phyloP scores from a whole-genome alignment of 306 rosid species.

The Quercus dentata region DNA sequence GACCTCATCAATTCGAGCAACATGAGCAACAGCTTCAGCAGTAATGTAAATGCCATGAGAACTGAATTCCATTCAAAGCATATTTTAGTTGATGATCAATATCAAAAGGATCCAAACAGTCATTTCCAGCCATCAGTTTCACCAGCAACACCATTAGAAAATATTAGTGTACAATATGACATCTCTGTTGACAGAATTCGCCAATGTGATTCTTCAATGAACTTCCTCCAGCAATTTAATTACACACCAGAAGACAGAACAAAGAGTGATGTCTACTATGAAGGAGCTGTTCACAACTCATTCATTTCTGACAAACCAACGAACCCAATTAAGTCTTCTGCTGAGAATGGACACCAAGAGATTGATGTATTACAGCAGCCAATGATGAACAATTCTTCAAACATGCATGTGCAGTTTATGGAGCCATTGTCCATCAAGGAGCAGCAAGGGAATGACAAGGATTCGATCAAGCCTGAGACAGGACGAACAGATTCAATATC shows the following conservation, averaged over 20 bases:
- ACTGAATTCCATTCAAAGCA: slow-evolving; percentile 39
- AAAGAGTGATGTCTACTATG: slow-evolving; percentile 37
- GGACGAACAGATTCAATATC: slow-evolving; percentile 69
- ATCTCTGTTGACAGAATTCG: slow-evolving; percentile 34
- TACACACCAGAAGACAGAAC: slow-evolving; percentile 37
- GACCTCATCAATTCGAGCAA: slow-evolving; percentile 33
- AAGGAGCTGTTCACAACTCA: slow-evolving; percentile 46
- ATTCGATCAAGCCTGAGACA: slow-evolving; percentile 39
- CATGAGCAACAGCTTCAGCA: slow-evolving; percentile 30
- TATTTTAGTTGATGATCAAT: slow-evolving; percentile 34
- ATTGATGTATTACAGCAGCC: slow-evolving; percentile 35
- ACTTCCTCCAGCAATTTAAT: slow-evolving; percentile 60
- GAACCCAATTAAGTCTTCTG: slow-evolving; percentile 21
- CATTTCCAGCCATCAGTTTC: slow-evolving; percentile 26
- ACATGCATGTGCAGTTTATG: slow-evolving; percentile 27
- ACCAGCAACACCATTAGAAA: slow-evolving; percentile 34
- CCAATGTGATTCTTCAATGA: slow-evolving; percentile 47
- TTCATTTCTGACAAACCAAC: slow-evolving; percentile 43
- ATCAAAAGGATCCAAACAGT: slow-evolving; percentile 29
- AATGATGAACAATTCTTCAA: slow-evolving; percentile 27
- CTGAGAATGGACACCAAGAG: slow-evolving; percentile 27
- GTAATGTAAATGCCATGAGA: slow-evolving; percentile 29
- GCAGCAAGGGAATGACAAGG: slow-evolving; percentile 51
- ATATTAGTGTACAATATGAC: slow-evolving; percentile 41
- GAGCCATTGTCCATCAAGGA: slow-evolving; percentile 45